A percentile compares a stretch with the other conserved stretches of the same genome.
Conservation (phyloP, 306 rosid genomes). For the Cicer cuneatum region DNA sequence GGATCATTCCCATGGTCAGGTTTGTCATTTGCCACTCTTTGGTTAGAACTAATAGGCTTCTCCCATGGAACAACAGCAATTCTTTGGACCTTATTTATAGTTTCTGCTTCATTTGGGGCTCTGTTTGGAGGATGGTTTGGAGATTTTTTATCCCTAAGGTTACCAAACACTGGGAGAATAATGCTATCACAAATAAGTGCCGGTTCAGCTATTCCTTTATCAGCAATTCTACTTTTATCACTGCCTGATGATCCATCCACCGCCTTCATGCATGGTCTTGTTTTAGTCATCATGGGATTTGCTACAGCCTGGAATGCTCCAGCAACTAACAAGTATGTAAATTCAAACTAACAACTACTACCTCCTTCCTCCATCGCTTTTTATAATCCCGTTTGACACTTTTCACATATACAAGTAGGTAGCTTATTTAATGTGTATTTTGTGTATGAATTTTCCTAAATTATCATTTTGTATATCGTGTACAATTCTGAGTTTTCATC, state of each 20-base stretch:
- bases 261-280: constrained; percentile 64
- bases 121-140: constrained; percentile 88
- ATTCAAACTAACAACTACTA: no score
- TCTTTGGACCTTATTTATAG: constrained; percentile 64
- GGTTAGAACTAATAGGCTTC: constrained; percentile 90
- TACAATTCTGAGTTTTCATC: no score
- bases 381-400: background rate
- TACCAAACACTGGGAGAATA: constrained; percentile 79
- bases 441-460: no score
- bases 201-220: constrained; percentile 75
- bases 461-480: no score
- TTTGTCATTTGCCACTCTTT: constrained; percentile 75
- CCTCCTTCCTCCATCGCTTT: background rate
- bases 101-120: constrained; percentile 74
- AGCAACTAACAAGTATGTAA: constrained; percentile 78
- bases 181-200: constrained; percentile 82
- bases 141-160: constrained; percentile 60
- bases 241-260: constrained; percentile 78
- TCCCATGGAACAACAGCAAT: constrained; percentile 73
- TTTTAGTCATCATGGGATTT: constrained; percentile 76
- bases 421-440: background rate
- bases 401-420: background rate
- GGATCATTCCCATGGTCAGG: constrained; percentile 93
- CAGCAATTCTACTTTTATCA: constrained; percentile 64
- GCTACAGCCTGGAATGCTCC: constrained; percentile 70